These are phyloP conservation scores for Talaromyces amestolkiae DNA, from an alignment of 2,329 filamentous ascomycete genomes.

Conservation along the genomic window DNA sequence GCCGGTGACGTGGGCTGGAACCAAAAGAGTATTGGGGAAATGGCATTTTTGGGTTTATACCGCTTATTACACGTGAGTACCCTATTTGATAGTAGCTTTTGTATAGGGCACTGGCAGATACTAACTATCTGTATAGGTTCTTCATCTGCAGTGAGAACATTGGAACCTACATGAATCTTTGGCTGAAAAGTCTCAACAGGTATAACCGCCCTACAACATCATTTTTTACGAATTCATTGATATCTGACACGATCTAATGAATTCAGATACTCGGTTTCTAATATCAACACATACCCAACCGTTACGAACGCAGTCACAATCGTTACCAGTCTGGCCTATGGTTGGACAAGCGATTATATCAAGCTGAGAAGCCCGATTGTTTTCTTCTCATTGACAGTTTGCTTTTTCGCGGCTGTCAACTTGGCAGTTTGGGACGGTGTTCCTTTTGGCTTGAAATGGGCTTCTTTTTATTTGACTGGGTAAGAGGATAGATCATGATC, in stretches of 20 bases:
- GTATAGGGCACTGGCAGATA: not conserved
- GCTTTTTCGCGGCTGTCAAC: conserved; percentile 14
- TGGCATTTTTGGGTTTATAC: conserved; percentile 19
- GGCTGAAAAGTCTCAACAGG: conserved; percentile 12
- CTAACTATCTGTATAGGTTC: not conserved
- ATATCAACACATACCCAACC: conserved; percentile 16
- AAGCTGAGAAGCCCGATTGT: conserved; percentile 14
- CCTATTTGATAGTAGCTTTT: not conserved
- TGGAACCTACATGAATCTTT: conserved; percentile 16
- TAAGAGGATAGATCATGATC: not conserved
- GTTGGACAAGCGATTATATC: conserved; percentile 15
- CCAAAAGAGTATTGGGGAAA: conserved; percentile 6
- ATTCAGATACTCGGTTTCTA: conserved; percentile 7
- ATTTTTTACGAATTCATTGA: not conserved
- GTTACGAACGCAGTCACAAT: conserved; percentile 14
- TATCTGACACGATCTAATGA: not conserved
- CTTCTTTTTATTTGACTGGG: conserved; percentile 15
- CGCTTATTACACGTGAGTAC: conserved; percentile 12
- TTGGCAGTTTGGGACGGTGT: conserved; percentile 14
- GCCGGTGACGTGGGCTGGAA: conserved; percentile 11
- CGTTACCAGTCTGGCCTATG: conserved; percentile 10
- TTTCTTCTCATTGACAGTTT: conserved; percentile 13
- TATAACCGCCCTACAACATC: not conserved
- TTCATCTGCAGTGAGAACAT: conserved; percentile 19
- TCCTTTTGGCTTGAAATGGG: conserved; percentile 15